These are phyloP conservation scores for Microstegium vimineum DNA, from an alignment of 176 grass and related monocot genomes.

Conservation along the genomic window DNA sequence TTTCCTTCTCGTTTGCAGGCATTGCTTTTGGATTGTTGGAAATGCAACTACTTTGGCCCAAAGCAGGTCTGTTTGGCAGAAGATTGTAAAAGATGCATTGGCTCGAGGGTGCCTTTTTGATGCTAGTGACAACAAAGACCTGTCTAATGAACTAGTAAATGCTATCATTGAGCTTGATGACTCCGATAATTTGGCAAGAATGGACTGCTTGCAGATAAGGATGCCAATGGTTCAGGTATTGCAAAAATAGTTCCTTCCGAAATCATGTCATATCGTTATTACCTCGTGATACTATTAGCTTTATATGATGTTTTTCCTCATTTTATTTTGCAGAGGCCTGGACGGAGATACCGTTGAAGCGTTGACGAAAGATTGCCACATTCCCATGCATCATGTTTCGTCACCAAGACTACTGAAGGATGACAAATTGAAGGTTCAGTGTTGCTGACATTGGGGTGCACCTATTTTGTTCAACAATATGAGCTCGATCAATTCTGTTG, in stretches of 20 bases:
- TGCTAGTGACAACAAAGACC: constrained; percentile 31
- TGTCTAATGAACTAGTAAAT: constrained; percentile 23
- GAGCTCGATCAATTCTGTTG: not conserved
- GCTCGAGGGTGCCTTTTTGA: constrained; percentile 29
- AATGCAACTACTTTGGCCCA: constrained; percentile 32
- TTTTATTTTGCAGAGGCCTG: not conserved
- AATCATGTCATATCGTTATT: not conserved
- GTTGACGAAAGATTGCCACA: not conserved
- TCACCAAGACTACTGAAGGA: not conserved
- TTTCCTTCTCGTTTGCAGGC: not conserved
- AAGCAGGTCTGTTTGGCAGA: constrained; percentile 41
- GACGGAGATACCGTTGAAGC: not conserved
- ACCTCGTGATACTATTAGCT: not conserved
- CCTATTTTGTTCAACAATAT: not conserved
- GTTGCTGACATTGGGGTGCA: not conserved
- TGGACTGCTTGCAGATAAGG: constrained; percentile 15
- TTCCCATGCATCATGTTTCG: not conserved
- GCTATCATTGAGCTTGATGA: constrained; percentile 27
- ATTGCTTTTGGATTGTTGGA: constrained; percentile 51
- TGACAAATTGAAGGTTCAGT: not conserved
- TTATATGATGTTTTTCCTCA: not conserved
- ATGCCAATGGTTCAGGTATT: constrained; percentile 20
- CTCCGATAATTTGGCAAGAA: constrained; percentile 18
- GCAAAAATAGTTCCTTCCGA: not conserved
- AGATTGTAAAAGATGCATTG: constrained; percentile 24